Evolutionary conservation across 306 rosid genomes (phyloP).

Genomic region (Parietaria judaica): DNA sequence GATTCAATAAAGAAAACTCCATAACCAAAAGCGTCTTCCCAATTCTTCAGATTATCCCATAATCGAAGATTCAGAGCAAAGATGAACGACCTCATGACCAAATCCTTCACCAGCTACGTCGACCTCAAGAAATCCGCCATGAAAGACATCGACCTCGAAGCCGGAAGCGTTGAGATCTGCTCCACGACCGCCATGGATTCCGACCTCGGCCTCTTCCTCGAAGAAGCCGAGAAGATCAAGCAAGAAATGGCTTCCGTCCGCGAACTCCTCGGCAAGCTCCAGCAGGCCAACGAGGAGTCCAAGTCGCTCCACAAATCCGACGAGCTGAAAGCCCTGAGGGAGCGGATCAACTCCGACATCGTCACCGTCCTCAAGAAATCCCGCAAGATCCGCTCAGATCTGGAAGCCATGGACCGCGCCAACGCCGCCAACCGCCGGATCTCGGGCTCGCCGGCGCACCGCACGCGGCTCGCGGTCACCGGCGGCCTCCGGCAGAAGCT

Average conservation of each 20-base stretch:
- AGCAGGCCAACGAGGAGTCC: slow-evolving; percentile 64
- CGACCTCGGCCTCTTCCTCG: slow-evolving; percentile 53
- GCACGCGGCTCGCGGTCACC: slow-evolving; percentile 67
- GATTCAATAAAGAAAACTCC: not conserved
- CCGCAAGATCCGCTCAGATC: slow-evolving; percentile 33
- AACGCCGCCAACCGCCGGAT: slow-evolving; percentile 55
- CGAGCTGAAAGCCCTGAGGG: slow-evolving; percentile 43
- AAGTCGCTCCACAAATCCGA: slow-evolving; percentile 61
- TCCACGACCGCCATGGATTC: slow-evolving; percentile 31
- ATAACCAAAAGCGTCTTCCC: not conserved
- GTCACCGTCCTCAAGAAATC: slow-evolving; percentile 52
- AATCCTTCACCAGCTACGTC: slow-evolving; percentile 75
- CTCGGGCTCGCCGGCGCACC: slow-evolving; percentile 53
- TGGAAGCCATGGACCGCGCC: slow-evolving; percentile 76
- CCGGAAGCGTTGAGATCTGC: slow-evolving; percentile 45
- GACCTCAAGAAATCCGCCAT: slow-evolving; percentile 71
- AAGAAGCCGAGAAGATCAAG: slow-evolving; percentile 79
- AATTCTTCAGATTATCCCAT: not conserved
- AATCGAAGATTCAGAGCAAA: slow-evolving; percentile 4
- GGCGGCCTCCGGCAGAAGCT: slow-evolving; percentile 67
- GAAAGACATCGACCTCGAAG: slow-evolving; percentile 74
- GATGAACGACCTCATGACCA: slow-evolving; percentile 86
- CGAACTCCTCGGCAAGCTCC: slow-evolving; percentile 38
- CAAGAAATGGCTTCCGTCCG: slow-evolving; percentile 43
- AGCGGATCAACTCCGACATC: slow-evolving; percentile 46